A percentile compares a stretch with the other conserved stretches of the same genome.
phyloP scores from a whole-genome alignment of 129 eudicot genomes.

The Flaveria brownii region DNA sequence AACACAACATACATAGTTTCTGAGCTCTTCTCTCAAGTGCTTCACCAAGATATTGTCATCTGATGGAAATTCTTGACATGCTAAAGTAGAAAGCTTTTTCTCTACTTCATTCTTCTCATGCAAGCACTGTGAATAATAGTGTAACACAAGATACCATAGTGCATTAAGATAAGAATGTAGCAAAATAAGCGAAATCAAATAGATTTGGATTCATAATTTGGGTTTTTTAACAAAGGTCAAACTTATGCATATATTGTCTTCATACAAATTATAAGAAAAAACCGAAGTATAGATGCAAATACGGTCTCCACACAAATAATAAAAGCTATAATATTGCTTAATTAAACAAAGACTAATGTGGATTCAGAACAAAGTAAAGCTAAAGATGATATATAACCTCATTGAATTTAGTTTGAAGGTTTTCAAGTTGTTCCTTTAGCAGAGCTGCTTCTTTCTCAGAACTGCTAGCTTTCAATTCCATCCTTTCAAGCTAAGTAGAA shows the following conservation, averaged over 20 bases:
- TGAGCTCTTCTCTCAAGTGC: constrained; percentile 90
- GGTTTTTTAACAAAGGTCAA: neutral
- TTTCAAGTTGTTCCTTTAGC: constrained; percentile 69
- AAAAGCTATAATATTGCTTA: neutral
- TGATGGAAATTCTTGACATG: constrained; percentile 58
- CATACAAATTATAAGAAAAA: neutral
- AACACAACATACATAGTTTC: constrained; percentile 61
- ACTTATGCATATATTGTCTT: neutral
- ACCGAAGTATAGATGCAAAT: neutral
- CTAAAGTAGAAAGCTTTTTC: constrained; percentile 47
- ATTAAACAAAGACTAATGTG: neutral
- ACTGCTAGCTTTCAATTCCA: constrained; percentile 76
- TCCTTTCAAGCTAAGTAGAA: constrained; percentile 70
- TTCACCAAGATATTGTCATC: constrained; percentile 74
- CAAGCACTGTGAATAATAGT: constrained; percentile 57
- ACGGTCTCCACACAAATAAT: constrained; percentile 11
- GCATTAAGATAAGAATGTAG: constrained; percentile 16
- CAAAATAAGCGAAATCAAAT: neutral
- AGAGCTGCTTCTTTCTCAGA: constrained; percentile 76
- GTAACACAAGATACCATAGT: constrained; percentile 30
- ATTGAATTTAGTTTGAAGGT: constrained; percentile 51
- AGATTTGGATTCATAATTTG: neutral
- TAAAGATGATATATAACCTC: constrained; percentile 52
- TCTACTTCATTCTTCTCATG: constrained; percentile 70
- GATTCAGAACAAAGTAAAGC: constrained; percentile 20